A percentile compares a stretch with the other conserved stretches of the same genome.
Evolutionary conservation across 2,329 filamentous ascomycete genomes (phyloP).

Genomic region (Stagonosporopsis cucurbitacearum): DNA sequence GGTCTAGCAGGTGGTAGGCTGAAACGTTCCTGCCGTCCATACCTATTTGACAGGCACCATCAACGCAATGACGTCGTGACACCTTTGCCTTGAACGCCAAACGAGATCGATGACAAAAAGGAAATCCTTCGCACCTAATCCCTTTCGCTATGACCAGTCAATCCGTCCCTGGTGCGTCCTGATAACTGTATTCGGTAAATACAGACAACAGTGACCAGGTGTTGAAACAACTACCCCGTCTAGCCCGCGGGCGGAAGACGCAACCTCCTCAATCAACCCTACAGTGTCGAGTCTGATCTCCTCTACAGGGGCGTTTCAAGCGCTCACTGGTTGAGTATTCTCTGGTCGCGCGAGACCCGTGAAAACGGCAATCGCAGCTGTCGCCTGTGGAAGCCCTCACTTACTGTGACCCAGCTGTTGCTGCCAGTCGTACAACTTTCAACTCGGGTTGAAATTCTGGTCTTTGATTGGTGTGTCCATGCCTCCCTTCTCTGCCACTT

Average conservation of each 20-base stretch:
- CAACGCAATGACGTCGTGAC: slow-evolving; percentile 10
- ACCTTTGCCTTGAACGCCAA: slow-evolving; percentile 6
- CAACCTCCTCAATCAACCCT: neutral
- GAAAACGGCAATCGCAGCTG: slow-evolving; percentile 3
- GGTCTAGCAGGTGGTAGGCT: slow-evolving; percentile 6
- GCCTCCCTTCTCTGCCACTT: slow-evolving; percentile 2
- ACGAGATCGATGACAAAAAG: slow-evolving; percentile 7
- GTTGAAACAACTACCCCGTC: slow-evolving; percentile 9
- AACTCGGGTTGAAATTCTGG: neutral
- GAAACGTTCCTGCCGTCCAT: slow-evolving; percentile 11
- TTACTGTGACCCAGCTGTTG: slow-evolving; percentile 4
- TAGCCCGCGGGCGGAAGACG: neutral
- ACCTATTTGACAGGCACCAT: slow-evolving; percentile 8
- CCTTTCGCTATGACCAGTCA: neutral
- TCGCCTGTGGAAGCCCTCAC: neutral
- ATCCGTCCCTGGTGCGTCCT: slow-evolving; percentile 3
- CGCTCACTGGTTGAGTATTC: neutral
- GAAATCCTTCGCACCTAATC: neutral
- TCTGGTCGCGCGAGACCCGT: neutral
- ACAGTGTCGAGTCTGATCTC: neutral
- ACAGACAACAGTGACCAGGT: slow-evolving; percentile 1
- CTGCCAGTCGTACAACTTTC: neutral
- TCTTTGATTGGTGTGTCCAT: neutral
- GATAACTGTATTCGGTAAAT: neutral
- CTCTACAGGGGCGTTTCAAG: neutral